These are phyloP conservation scores for Apiotrichum laibachii DNA, from an alignment of 1,284 basidiomycete species.

Conservation along the genomic window DNA sequence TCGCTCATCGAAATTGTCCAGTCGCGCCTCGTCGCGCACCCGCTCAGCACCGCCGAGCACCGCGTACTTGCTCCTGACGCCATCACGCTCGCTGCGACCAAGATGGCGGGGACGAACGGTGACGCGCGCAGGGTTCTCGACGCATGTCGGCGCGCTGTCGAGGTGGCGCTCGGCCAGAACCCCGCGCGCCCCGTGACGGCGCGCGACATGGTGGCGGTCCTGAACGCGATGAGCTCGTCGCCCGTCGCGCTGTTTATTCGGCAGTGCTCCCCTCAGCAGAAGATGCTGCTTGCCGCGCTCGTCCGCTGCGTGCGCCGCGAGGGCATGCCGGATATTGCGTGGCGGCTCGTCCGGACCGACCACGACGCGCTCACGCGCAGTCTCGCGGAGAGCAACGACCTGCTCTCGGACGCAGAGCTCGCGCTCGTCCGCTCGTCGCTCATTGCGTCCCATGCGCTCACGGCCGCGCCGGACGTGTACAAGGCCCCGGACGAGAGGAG, in stretches of 20 bases:
- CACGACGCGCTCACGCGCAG: conserved; percentile 46
- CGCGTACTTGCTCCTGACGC: conserved; percentile 64
- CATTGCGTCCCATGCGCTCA: conserved; percentile 44
- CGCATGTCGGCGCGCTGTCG: conserved; percentile 82
- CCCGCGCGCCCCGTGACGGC: conserved; percentile 59
- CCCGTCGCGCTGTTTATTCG: conserved; percentile 79
- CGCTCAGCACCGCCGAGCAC: conserved; percentile 61
- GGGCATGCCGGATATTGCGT: conserved; percentile 82
- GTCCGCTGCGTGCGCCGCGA: conserved; percentile 77
- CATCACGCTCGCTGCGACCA: conserved; percentile 84
- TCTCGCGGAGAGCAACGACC: conserved; percentile 37
- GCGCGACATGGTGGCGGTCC: conserved; percentile 74
- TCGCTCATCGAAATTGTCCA: conserved; percentile 85
- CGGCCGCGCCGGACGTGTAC: conserved; percentile 35
- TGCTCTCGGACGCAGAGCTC: conserved; percentile 45
- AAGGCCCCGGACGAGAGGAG: conserved; percentile 41
- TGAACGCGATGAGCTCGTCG: conserved; percentile 85
- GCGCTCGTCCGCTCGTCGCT: conserved; percentile 40
- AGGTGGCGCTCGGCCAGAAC: conserved; percentile 58
- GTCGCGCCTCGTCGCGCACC: conserved; percentile 62
- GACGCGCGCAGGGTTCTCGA: conserved; percentile 93
- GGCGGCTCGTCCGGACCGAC: conserved; percentile 60
- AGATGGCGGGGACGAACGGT: conserved; percentile 87
- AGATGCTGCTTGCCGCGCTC: conserved; percentile 82
- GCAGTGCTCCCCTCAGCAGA: conserved; percentile 78